Percentiles rank a stretch among this genome's conserved stretches.
Conservation (phyloP, 257 asterid species). For the Scutellaria barbata region DNA sequence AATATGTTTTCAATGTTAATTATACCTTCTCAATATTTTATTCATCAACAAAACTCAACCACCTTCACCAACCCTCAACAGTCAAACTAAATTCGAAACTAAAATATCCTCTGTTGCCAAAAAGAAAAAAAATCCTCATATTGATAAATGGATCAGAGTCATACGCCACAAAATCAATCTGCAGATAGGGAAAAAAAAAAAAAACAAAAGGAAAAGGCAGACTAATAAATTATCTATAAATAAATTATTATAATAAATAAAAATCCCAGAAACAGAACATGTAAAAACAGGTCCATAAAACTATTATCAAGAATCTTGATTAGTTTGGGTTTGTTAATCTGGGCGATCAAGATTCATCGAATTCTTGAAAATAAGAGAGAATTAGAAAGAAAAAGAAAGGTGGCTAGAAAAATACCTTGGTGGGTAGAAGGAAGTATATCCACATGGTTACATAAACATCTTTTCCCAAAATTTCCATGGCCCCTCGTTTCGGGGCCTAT, state of each 20-base stretch:
- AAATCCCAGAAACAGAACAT: background rate
- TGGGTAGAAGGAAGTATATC: constrained; percentile 28
- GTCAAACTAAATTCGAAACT: constrained; percentile 21
- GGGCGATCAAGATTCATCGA: constrained; percentile 39
- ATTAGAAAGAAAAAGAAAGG: background rate
- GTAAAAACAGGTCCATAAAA: background rate
- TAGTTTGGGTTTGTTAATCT: background rate
- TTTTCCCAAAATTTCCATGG: constrained; percentile 18
- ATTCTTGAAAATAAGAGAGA: background rate
- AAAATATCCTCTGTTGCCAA: background rate
- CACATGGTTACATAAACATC: constrained; percentile 21
- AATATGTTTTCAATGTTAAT: constrained; percentile 3
- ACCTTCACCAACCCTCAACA: constrained; percentile 35
- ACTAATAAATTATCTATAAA: background rate
- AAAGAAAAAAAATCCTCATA: no score
- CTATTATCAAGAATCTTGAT: constrained; percentile 3
- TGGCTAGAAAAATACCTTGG: constrained; percentile 33
- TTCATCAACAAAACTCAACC: constrained; percentile 22
- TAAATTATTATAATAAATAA: background rate
- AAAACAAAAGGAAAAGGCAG: background rate
- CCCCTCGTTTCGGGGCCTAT: background rate
- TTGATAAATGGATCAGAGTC: no score
- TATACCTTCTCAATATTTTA: background rate
- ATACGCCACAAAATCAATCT: constrained; percentile 19
- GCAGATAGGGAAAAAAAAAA: no score